Evolutionary conservation across 257 asterid species (phyloP), one percentile per base, ranked within the genome.

Genomic region (Solanum pimpinellifolium): DNA sequence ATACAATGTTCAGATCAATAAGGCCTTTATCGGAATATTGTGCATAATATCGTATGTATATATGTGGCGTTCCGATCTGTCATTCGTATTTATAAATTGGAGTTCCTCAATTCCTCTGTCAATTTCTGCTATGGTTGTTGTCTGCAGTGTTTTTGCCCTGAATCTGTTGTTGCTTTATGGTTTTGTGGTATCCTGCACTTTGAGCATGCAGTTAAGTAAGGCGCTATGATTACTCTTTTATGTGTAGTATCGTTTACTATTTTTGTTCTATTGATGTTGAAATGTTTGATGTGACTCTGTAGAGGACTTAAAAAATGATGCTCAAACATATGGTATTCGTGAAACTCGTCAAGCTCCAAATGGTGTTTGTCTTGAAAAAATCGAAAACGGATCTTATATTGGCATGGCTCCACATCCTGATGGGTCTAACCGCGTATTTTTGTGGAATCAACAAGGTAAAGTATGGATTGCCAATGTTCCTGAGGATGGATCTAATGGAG

Each of bases 401-500:
- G 93, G 93, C 90, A 93, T 95, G 98, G 96, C 77, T 83, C 87
- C 93, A 80, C 99, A 96, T 84, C 98, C 98, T 4, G 97, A 96
- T 83, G 98, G 99, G 77, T 95, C 98, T 18, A 87, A 84, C 89
- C 95, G 95, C 1, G 99, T 95, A 27, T 94, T 96, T 87, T 94
- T 96, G 89, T 90, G 98, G 4, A 94, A 93, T 90, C 99, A 96
- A 90, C 92, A 91, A 47, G 98, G 99, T 39, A 91, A 90, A 89
- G 92, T 94, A 86, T 96, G 95, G 96, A 44, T 96, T 87, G 96
- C 94, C 1, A 93, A 92, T 3, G 86, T 94, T 75, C 99, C 98
- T 20, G 66, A 88, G 27, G 90, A 88, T 85, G 97, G 92, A 10
- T 93, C 98, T 0, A 98, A 96, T 27, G 93, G 88, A 86, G 37